A percentile compares a stretch with the other conserved stretches of the same genome.
These are phyloP conservation scores for Kodamaea leandrae DNA, from an alignment of 805 yeast genomes.

Conservation along the genomic window DNA sequence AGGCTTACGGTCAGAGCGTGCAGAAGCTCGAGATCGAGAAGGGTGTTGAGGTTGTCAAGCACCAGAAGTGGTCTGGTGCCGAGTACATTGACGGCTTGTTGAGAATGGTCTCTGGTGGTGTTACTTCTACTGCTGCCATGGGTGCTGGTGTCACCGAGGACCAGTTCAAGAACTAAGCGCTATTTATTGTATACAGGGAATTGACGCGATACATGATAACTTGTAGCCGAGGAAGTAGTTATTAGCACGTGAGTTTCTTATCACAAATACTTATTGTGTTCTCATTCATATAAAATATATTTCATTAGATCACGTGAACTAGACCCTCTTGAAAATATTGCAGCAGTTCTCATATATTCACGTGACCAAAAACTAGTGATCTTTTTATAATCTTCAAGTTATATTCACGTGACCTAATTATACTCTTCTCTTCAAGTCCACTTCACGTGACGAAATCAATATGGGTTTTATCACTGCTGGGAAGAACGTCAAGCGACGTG, in stretches of 20 bases:
- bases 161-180: constrained; percentile 63
- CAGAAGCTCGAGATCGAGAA: constrained; percentile 85
- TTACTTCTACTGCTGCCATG: constrained; percentile 95
- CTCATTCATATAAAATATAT: too few relatives aligned
- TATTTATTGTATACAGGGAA: constrained; percentile 5
- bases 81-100: constrained; percentile 90
- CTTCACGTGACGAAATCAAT: constrained; percentile 2
- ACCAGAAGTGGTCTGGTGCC: constrained; percentile 99
- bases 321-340: too few relatives aligned
- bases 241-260: too few relatives aligned
- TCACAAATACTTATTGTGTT: too few relatives aligned
- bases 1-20: constrained; percentile 85
- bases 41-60: constrained; percentile 94
- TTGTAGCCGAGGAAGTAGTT: too few relatives aligned
- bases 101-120: constrained; percentile 91
- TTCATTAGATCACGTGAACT: too few relatives aligned
- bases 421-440: too few relatives aligned
- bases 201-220: background rate
- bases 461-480: constrained; percentile 31
- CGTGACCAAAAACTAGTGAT: too few relatives aligned
- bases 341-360: too few relatives aligned
- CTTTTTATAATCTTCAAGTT: too few relatives aligned
- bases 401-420: too few relatives aligned
- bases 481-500: constrained; percentile 17
- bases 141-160: constrained; percentile 98